Conservation (phyloP, 2,329 filamentous ascomycete genomes). For the Pseudogymnoascus sp. region DNA sequence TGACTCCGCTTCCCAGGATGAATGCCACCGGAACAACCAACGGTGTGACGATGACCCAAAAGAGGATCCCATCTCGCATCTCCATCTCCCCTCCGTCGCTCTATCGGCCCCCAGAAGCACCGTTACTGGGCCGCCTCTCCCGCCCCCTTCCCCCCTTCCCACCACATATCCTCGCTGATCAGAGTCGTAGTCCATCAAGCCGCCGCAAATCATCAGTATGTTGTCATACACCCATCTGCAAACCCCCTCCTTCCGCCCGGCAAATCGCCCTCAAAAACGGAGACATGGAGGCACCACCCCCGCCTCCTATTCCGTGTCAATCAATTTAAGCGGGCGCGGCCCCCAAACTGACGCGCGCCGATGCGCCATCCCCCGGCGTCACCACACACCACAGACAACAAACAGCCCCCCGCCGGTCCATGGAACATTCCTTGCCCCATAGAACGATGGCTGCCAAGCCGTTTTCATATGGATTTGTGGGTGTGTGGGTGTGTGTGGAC, state of each 20-base stretch:
- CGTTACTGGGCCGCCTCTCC: not conserved
- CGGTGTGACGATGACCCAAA: not conserved
- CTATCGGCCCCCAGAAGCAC: not conserved
- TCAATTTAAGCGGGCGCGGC: constrained; percentile 1
- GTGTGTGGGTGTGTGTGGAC: not conserved
- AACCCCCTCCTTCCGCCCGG: not conserved
- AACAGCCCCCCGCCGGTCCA: not conserved
- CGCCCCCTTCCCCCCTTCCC: not conserved
- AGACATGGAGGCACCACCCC: not conserved
- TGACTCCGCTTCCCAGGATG: not conserved
- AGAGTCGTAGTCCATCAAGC: not conserved
- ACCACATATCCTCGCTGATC: not conserved
- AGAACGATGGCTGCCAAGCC: not conserved
- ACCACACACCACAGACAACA: not conserved
- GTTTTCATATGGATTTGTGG: not conserved
- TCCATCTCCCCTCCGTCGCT: not conserved
- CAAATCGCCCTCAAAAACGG: not conserved
- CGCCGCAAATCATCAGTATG: not conserved
- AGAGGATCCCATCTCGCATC: not conserved
- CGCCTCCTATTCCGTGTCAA: not conserved
- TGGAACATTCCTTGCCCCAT: constrained; percentile 4
- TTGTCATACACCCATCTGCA: not conserved
- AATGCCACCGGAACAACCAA: not conserved
- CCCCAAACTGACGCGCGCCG: constrained; percentile 5
- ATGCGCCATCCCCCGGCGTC: not conserved